Conservation (phyloP, 2,329 filamentous ascomycete genomes). For the Trichoderma sp. region DNA sequence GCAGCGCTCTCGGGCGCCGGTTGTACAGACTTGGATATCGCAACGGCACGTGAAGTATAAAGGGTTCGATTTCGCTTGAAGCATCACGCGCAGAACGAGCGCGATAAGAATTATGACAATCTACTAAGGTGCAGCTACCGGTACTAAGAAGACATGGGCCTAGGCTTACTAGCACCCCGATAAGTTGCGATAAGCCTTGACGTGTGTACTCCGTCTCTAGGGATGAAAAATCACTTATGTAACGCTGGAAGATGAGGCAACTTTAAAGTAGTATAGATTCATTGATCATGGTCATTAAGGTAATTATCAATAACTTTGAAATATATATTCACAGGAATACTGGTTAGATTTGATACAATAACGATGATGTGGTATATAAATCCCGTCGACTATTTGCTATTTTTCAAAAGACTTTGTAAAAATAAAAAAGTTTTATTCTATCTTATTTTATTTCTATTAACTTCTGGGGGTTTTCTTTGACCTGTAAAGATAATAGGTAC, state of each 20-base stretch:
- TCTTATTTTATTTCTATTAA: background rate
- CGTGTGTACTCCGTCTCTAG: no score
- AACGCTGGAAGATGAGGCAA: background rate
- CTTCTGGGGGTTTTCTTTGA: background rate
- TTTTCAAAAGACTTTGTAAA: background rate
- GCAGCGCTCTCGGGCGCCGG: background rate
- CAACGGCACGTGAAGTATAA: background rate
- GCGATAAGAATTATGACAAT: slow-evolving; percentile 5
- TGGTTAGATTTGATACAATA: no score
- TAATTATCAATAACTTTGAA: no score
- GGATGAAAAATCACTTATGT: background rate
- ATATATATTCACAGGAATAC: no score
- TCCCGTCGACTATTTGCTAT: background rate
- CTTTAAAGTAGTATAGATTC: background rate
- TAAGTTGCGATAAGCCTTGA: background rate
- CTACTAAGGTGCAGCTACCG: background rate
- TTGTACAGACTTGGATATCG: background rate
- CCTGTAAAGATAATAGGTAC: no score
- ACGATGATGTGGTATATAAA: no score
- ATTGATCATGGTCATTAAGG: background rate
- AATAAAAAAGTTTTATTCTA: no score
- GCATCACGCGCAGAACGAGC: background rate
- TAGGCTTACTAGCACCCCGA: background rate
- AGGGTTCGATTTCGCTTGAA: background rate
- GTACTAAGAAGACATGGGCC: background rate